Base-by-base conservation (phyloP, 1,284 basidiomycete genomes). In the Ceratobasidium sp. region DNA sequence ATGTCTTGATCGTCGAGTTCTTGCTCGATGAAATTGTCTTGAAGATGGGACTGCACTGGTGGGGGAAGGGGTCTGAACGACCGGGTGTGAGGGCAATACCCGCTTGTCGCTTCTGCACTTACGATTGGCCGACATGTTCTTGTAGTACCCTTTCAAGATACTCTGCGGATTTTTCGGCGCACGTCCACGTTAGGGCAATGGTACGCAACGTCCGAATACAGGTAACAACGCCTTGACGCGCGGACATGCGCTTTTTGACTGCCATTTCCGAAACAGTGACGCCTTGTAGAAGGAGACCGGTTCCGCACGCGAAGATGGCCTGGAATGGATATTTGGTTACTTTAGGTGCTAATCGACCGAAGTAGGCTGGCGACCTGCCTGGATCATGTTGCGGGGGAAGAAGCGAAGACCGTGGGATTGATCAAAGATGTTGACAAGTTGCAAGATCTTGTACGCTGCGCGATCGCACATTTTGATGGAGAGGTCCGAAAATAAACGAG, bases 361-460 rank as follows among this genome's bases (percentile, higher is more conserved):
- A n/a, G n/a, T n/a, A n/a, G n/a, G n/a, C n/a, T n/a, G n/a, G n/a
- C n/a, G 11, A 50, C 62, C 22, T 51, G 33, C 63, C 27, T 66
- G 50, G 31, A 66, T 24, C 63, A 66, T 66, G 31, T 41, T 66
- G 19, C 63, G 50, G 6, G 63, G 63, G 50, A 66, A 66, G 48
- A 66, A 51, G n/a, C 24, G 24, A 1, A 66, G 45, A 2, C 77
- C 78, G 36, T 66, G 27, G n/a, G 51, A 48, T 11, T 29, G 14
- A 17, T 33, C 63, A 48, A 51, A 66, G 24, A 66, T 66, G 11
- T 51, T 22, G 2, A 89, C 82, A 0, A 91, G 83, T 14, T 88
- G 85, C 81, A 92, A 87, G 74, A 91, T 89, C 72, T 89, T 88
- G 50, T 88, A 84, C 0, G 90, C 90, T 0, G 90, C 89, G n/a